A percentile compares a stretch with the other conserved stretches of the same genome.
phyloP scores from a whole-genome alignment of 2,329 filamentous ascomycete species.

The Coleophoma eucalyptorum region DNA sequence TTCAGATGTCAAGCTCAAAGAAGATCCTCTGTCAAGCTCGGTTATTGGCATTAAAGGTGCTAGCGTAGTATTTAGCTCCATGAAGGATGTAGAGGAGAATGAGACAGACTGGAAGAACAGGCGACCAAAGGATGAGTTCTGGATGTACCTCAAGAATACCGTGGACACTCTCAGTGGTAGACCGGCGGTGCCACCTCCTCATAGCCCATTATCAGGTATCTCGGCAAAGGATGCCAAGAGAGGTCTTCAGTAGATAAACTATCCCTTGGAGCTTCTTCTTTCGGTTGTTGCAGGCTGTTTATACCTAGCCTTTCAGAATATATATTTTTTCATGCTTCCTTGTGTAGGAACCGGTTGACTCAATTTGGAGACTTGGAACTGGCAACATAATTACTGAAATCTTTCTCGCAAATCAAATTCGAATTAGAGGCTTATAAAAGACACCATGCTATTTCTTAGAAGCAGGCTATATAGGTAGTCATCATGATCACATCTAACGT shows the following conservation, averaged over 20 bases:
- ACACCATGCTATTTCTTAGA: too few species aligned
- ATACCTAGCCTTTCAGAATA: too few species aligned
- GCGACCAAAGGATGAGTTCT: slow-evolving; percentile 79
- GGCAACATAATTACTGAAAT: too few species aligned
- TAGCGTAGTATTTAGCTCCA: slow-evolving; percentile 79
- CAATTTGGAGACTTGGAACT: too few species aligned
- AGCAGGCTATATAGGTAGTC: too few species aligned
- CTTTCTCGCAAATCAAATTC: too few species aligned
- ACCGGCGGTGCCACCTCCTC: slow-evolving; percentile 41
- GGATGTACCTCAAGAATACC: slow-evolving; percentile 74
- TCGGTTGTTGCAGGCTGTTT: too few species aligned
- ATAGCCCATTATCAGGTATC: slow-evolving; percentile 45
- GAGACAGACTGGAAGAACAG: slow-evolving; percentile 94
- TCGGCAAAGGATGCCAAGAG: slow-evolving; percentile 59
- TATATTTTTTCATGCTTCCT: too few species aligned
- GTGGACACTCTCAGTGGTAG: slow-evolving; percentile 83
- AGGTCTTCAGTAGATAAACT: slow-evolving; percentile 30
- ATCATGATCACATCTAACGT: too few species aligned
- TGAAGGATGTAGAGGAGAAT: slow-evolving; percentile 74
- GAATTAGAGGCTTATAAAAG: too few species aligned
- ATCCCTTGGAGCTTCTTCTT: too few species aligned
- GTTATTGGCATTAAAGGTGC: slow-evolving; percentile 94
- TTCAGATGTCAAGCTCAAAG: slow-evolving; percentile 62
- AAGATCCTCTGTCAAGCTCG: slow-evolving; percentile 67
- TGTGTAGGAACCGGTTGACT: too few species aligned